phyloP scores from a whole-genome alignment of 2,329 filamentous ascomycete genomes.

The Phialocephala sp. region DNA sequence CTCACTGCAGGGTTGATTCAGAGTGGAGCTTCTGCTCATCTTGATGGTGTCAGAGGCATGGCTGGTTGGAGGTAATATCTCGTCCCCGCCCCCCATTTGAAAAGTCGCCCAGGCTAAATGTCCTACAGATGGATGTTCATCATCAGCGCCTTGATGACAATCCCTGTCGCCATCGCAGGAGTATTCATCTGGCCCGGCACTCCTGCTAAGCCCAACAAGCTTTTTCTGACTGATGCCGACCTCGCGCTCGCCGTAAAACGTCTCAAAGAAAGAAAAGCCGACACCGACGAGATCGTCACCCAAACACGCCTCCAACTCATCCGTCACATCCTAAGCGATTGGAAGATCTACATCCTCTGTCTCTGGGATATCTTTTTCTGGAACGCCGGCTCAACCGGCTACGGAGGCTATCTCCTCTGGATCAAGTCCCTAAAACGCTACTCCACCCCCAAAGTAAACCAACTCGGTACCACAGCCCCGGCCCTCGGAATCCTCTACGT shows the following conservation, averaged over 20 bases:
- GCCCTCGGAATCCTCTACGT: slow-evolving; percentile 63
- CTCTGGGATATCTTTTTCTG: slow-evolving; percentile 61
- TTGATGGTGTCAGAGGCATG: slow-evolving; percentile 34
- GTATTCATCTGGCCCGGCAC: slow-evolving; percentile 59
- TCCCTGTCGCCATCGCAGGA: slow-evolving; percentile 57
- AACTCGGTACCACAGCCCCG: slow-evolving; percentile 57
- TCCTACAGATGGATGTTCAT: slow-evolving; percentile 65
- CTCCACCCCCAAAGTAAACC: slow-evolving; percentile 53
- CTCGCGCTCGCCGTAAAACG: slow-evolving; percentile 52
- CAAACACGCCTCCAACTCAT: slow-evolving; percentile 50
- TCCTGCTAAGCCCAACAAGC: slow-evolving; percentile 54
- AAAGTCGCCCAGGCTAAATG: slow-evolving; percentile 37
- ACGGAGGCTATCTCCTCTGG: slow-evolving; percentile 61
- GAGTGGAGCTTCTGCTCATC: slow-evolving; percentile 29
- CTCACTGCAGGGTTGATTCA: slow-evolving; percentile 37
- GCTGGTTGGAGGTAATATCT: slow-evolving; percentile 44
- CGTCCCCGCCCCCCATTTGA: neutral
- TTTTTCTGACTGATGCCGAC: slow-evolving; percentile 54
- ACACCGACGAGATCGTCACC: slow-evolving; percentile 55
- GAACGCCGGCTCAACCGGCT: slow-evolving; percentile 56
- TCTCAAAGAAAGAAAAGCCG: slow-evolving; percentile 53
- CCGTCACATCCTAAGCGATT: slow-evolving; percentile 48
- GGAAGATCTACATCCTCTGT: slow-evolving; percentile 57
- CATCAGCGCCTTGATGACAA: slow-evolving; percentile 58
- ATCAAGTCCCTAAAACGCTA: slow-evolving; percentile 59